phyloP scores from a whole-genome alignment of 2,329 filamentous ascomycete genomes.

The Aureobasidium zeae region DNA sequence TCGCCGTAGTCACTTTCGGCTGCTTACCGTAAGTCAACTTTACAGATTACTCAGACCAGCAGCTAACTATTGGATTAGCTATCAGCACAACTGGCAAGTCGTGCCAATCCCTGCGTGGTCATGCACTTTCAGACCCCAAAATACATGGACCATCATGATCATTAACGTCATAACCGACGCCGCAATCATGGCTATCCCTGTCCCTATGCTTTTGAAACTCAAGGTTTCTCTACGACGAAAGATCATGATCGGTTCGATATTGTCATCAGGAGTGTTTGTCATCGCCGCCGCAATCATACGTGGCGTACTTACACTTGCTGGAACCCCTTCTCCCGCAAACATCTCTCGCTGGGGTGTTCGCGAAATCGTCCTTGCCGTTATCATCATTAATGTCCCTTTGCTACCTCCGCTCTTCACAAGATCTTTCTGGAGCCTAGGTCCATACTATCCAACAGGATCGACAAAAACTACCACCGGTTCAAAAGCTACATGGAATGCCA shows the following conservation, averaged over 20 bases:
- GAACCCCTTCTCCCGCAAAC: slow-evolving; percentile 24
- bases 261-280: slow-evolving; percentile 29
- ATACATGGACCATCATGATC: slow-evolving; percentile 24
- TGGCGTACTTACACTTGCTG: slow-evolving; percentile 24
- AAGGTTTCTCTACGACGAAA: slow-evolving; percentile 25
- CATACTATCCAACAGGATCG: not conserved
- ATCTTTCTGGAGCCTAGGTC: slow-evolving; percentile 23
- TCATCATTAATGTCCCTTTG: slow-evolving; percentile 29
- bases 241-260: slow-evolving; percentile 25
- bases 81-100: slow-evolving; percentile 24
- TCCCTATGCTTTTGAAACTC: slow-evolving; percentile 28
- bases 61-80: slow-evolving; percentile 22
- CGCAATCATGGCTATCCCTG: slow-evolving; percentile 26
- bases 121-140: slow-evolving; percentile 25
- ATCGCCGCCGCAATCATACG: slow-evolving; percentile 30
- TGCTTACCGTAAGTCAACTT: slow-evolving; percentile 25
- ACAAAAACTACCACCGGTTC: not conserved
- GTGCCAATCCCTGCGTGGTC: slow-evolving; percentile 20
- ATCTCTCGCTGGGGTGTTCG: slow-evolving; percentile 31
- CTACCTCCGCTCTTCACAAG: slow-evolving; percentile 24
- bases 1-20: slow-evolving; percentile 18
- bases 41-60: too few relatives aligned
- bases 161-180: slow-evolving; percentile 28
- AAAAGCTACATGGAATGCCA: not conserved
- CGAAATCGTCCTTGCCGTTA: slow-evolving; percentile 28